Evolutionary conservation across 2,329 filamentous ascomycete genomes (phyloP), one percentile per base, ranked within the genome.

Genomic region (Penicillium aurantiogriseum): DNA sequence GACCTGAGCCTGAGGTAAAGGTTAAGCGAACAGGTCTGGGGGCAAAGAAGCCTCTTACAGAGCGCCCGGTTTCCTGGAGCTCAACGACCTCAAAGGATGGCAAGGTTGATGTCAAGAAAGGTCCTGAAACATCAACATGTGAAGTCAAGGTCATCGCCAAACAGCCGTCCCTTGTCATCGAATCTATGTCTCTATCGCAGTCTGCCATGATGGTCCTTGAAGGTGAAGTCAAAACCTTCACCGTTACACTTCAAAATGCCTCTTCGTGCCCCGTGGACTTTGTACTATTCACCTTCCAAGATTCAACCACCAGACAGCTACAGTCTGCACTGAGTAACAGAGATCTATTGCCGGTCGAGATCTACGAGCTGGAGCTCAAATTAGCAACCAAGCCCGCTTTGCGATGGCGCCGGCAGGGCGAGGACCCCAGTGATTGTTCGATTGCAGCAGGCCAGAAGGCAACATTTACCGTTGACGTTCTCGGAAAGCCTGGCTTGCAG

Each of bases 171-270:
- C 78, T 97, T 4, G 78, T 87, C 3, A 82, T 97, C 21, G 88
- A 90, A 68, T 87, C 87, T 8, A 89, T 88, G 4, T 91, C 88
- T 13, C 81, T 97, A 1, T 85, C 89, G 0, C 92, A 97, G 68
- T 90, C 89, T 23, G 90, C 91, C 10, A 79, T 96, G 36, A 97
- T 96, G 92, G 83, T 99, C 11, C 80, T 99, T 6, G 93, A 97
- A 76, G 94, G 94, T 43, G 93, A 99, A 74, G 84, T 83, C 23
- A 88, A 87, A 65, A 79, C 80, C 0, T 95, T 97, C 69, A 88
- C 85, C 0, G 82, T 97, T 17, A 92, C 89, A 0, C 77, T 97
- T 15, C 84, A 89, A 63, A 99, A 99, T 63, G 79, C 85, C 9
- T 94, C 91, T 0, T 72, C 81, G 0, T 92, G 88, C 2, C 81